Percentiles rank a stretch among this genome's conserved stretches.
Evolutionary conservation across 805 yeast species (phyloP).

Genomic region (Allodekkera sacchari): DNA sequence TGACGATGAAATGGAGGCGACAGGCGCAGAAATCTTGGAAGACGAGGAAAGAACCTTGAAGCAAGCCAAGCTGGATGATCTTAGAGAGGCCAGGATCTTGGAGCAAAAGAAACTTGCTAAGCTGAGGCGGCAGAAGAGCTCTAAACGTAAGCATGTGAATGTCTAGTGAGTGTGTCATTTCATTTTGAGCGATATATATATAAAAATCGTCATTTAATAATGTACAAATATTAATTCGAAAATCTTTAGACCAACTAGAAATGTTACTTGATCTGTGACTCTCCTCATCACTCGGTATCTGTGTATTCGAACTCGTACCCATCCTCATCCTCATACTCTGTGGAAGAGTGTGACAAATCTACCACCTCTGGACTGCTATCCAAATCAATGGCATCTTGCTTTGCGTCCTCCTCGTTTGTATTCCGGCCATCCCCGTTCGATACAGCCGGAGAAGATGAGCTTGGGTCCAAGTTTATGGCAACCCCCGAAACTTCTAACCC

Average conservation of each 20-base stretch:
- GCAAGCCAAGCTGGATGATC: conserved; percentile 71
- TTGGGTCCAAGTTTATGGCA: too few relatives aligned
- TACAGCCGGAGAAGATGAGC: too few relatives aligned
- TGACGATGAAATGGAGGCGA: conserved; percentile 85
- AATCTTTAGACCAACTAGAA: neutral
- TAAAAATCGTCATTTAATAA: neutral
- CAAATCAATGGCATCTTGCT: too few relatives aligned
- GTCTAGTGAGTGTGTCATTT: conserved; percentile 4
- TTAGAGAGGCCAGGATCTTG: conserved; percentile 56
- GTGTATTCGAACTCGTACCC: conserved; percentile 41
- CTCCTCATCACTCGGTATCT: conserved; percentile 19
- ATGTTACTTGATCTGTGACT: neutral
- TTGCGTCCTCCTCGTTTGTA: too few relatives aligned
- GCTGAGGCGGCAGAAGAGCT: conserved; percentile 20
- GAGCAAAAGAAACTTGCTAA: conserved; percentile 39
- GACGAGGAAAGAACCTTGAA: conserved; percentile 70
- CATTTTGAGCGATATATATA: too few relatives aligned
- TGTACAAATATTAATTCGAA: neutral
- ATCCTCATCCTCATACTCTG: conserved; percentile 12
- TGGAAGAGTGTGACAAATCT: conserved; percentile 2
- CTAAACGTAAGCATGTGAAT: conserved; percentile 2
- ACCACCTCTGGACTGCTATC: conserved; percentile 3
- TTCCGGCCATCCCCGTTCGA: too few relatives aligned
- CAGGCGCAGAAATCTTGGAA: conserved; percentile 78
- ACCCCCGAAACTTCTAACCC: too few relatives aligned